These are phyloP conservation scores for Venturia aucupariae DNA, from an alignment of 2,329 filamentous ascomycete genomes.

Conservation along the genomic window DNA sequence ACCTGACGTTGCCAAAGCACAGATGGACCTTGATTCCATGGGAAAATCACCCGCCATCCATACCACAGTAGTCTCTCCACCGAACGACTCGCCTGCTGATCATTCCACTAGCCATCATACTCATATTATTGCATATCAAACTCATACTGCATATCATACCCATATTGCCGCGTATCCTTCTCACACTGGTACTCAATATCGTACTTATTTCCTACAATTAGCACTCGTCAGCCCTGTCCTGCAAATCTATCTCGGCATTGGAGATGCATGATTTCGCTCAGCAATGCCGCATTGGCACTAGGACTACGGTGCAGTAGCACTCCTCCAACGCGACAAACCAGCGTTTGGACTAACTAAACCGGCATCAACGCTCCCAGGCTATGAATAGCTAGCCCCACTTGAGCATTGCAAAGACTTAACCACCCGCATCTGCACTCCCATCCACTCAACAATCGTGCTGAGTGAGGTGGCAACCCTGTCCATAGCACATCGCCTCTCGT, in stretches of 20 bases:
- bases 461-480: conserved; percentile 1
- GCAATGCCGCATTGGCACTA: background rate
- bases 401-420: background rate
- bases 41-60: too few species aligned
- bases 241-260: too few species aligned
- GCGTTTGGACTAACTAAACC: background rate
- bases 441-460: background rate
- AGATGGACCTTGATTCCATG: too few species aligned
- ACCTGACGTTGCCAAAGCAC: too few species aligned
- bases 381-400: background rate
- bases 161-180: too few species aligned
- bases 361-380: background rate
- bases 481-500: background rate
- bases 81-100: background rate
- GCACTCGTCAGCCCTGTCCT: too few species aligned
- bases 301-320: background rate
- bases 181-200: too few species aligned
- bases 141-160: too few species aligned
- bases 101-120: background rate
- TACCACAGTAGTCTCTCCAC: too few species aligned
- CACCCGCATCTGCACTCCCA: too few species aligned
- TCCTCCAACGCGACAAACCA: background rate
- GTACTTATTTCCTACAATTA: too few species aligned
- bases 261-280: background rate
- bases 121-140: too few species aligned